Evolutionary conservation across 306 rosid species (phyloP).

Genomic region (Cucurbita pepo): DNA sequence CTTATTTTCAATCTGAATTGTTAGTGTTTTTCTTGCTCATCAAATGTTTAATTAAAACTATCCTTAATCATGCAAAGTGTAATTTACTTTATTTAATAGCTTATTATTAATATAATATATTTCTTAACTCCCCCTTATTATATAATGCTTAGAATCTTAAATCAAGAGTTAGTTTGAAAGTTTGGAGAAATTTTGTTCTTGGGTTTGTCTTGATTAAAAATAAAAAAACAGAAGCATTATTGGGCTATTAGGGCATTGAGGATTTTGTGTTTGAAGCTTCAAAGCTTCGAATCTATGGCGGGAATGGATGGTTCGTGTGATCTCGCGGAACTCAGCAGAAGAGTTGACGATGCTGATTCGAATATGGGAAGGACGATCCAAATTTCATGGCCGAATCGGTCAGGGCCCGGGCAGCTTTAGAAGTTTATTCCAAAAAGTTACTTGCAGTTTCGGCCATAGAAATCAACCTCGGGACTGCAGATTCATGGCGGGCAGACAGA

Average conservation of each 20-base stretch:
- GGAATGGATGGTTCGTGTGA: slow-evolving; percentile 1
- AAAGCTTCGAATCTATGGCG: neutral
- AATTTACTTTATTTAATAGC: neutral
- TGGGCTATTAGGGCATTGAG: neutral
- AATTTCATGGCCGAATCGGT: neutral
- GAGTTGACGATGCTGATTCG: neutral
- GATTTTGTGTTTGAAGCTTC: neutral
- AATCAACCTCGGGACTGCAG: slow-evolving; percentile 1
- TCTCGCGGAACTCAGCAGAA: neutral
- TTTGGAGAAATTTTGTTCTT: neutral
- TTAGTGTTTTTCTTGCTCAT: neutral
- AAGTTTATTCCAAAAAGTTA: neutral
- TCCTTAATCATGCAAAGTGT: neutral
- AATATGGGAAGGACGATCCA: neutral
- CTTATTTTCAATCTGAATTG: neutral
- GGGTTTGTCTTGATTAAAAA: neutral
- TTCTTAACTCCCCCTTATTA: neutral
- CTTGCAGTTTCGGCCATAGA: neutral
- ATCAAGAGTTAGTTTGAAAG: neutral
- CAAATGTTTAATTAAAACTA: neutral
- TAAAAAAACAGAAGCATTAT: neutral
- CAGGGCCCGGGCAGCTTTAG: neutral
- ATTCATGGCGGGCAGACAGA: neutral
- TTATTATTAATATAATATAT: neutral
- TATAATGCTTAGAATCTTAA: neutral